Evolutionary conservation across 768 basidiomycete genomes (phyloP).

Genomic region (Infundibulicybe gibba): DNA sequence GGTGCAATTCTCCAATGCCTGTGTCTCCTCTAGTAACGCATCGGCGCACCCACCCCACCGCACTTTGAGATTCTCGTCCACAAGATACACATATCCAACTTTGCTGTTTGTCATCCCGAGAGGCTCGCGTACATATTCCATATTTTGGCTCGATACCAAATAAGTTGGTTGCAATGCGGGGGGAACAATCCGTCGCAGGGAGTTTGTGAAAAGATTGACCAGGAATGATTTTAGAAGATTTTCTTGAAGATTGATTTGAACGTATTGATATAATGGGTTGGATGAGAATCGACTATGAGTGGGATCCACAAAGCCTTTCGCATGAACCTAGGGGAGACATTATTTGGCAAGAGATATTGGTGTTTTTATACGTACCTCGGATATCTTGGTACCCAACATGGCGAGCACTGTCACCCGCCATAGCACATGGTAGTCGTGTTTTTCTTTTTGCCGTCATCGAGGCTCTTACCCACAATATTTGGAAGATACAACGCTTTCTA

Average conservation of each 20-base stretch:
- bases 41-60: slow-evolving; percentile 93
- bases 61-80: slow-evolving; percentile 81
- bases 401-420: slow-evolving; percentile 78
- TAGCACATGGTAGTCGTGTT: slow-evolving; percentile 78
- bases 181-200: slow-evolving; percentile 67
- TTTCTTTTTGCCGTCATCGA: slow-evolving; percentile 50
- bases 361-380: slow-evolving; percentile 56
- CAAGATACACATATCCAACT: slow-evolving; percentile 88
- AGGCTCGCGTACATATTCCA: slow-evolving; percentile 82
- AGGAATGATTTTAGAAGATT: slow-evolving; percentile 91
- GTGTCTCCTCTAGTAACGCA: slow-evolving; percentile 69
- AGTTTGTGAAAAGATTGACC: slow-evolving; percentile 78
- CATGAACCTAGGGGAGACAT: slow-evolving; percentile 60
- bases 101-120: slow-evolving; percentile 87
- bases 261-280: slow-evolving; percentile 63
- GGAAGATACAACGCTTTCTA: slow-evolving; percentile 94
- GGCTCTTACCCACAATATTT: slow-evolving; percentile 69
- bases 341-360: background rate
- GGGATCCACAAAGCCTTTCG: slow-evolving; percentile 61
- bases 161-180: slow-evolving; percentile 64
- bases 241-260: slow-evolving; percentile 92
- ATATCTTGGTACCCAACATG: slow-evolving; percentile 83
- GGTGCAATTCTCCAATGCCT: slow-evolving; percentile 64
- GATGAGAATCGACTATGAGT: slow-evolving; percentile 48
- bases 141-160: slow-evolving; percentile 76